Base-by-base conservation (phyloP, 768 basidiomycete genomes). In the Collybiopsis luxurians region DNA sequence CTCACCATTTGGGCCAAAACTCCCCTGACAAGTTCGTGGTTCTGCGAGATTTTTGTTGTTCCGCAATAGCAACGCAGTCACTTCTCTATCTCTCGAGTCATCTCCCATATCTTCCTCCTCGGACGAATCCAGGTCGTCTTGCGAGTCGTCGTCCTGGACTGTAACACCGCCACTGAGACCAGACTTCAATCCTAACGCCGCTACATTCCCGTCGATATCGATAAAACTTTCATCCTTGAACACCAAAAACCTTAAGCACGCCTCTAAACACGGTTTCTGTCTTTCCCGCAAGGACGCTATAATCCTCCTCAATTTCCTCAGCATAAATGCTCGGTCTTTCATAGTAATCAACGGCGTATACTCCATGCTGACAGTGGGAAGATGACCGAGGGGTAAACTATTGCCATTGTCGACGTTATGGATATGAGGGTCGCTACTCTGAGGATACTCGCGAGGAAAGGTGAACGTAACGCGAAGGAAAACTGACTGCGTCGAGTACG, bases 401-500 rank as follows among this genome's bases (percentile, higher is more conserved):
- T 11, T 34, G 24, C 36, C 31, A 39, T 12, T 51, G 12, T 40
- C 48, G 30, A 23, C 11, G 12, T 19, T 36, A 23, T 36, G 28
- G 19, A 87, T 83, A 10, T 81, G 76, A 0, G 92, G 90, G 63
- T 85, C 74, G 1, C 61, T 61, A 0, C 79, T 78, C 5, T 83
- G 77, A 0, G 91, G 89, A 66, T 98, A 98, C 42, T 83, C 82
- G 23, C 83, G 78, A 0, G 96, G 95, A 64, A 98, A 98, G 1
- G 83, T 86, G 73, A 97, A 95, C 1, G 90, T 88, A 26, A 96
- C 82, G 0, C 95, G 86, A 57, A 95, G 85, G 72, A 92, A 95
- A 6, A 89, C 89, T 19, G 86, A 88, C 27, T 51, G 50, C 19
- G 50, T 51, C 13, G 50, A 51, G n/a, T 51, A 51, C 6, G 50